Conservation (phyloP, 2,329 filamentous ascomycete species). For the Septoria petroselini region DNA sequence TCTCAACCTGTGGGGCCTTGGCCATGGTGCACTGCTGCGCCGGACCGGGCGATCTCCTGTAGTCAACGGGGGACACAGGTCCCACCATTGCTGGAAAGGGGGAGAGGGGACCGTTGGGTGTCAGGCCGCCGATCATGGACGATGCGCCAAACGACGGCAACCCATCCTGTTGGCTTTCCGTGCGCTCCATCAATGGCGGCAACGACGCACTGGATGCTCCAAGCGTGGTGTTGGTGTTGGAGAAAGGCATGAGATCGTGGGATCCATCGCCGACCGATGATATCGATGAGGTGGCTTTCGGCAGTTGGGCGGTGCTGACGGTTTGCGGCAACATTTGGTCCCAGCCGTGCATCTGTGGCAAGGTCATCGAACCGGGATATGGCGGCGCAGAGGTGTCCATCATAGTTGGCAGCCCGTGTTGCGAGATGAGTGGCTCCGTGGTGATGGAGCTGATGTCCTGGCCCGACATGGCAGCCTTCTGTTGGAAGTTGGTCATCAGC, state of each 20-base stretch:
- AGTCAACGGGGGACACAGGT: slow-evolving; percentile 66
- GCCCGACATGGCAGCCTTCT: slow-evolving; percentile 78
- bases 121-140: slow-evolving; percentile 64
- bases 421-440: slow-evolving; percentile 67
- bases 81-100: slow-evolving; percentile 67
- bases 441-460: slow-evolving; percentile 53
- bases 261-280: slow-evolving; percentile 47
- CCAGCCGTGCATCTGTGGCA: slow-evolving; percentile 82
- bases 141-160: slow-evolving; percentile 62
- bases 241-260: slow-evolving; percentile 53
- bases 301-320: slow-evolving; percentile 55
- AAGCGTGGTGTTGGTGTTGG: slow-evolving; percentile 26
- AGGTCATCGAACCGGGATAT: slow-evolving; percentile 66
- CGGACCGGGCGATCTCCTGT: slow-evolving; percentile 66
- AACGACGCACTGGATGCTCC: slow-evolving; percentile 47
- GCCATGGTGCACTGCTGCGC: slow-evolving; percentile 62
- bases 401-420: slow-evolving; percentile 68
- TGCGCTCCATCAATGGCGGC: slow-evolving; percentile 62
- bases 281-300: slow-evolving; percentile 67
- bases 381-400: slow-evolving; percentile 70
- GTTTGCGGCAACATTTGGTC: slow-evolving; percentile 76
- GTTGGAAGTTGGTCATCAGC: slow-evolving; percentile 96
- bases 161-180: slow-evolving; percentile 43
- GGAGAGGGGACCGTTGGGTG: slow-evolving; percentile 70
- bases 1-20: slow-evolving; percentile 74